Evolutionary conservation across 1,284 basidiomycete species (phyloP).

Genomic region (Rhodotorula glutinis): DNA sequence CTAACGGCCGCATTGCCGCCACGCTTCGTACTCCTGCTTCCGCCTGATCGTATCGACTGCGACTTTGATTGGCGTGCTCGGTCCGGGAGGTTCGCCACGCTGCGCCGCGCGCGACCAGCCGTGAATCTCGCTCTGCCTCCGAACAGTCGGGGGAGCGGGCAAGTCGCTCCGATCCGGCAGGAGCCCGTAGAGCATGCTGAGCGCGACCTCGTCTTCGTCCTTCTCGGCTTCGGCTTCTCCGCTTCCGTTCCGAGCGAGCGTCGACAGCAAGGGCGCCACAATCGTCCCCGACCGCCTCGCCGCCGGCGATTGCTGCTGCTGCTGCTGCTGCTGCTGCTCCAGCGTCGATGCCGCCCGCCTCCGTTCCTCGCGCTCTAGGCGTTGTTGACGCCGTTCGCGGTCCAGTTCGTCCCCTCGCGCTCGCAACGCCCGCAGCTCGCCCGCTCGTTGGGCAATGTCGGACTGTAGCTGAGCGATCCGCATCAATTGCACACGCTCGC

Average conservation of each 20-base stretch:
- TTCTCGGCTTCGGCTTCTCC: background rate
- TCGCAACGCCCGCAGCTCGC: slow-evolving; percentile 10
- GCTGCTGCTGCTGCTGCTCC: no score
- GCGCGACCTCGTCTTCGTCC: background rate
- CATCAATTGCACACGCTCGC: slow-evolving; percentile 22
- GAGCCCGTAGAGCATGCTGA: background rate
- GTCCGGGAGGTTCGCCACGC: background rate
- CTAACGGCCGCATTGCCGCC: background rate
- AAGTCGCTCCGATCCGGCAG: no score
- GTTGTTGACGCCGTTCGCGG: slow-evolving; percentile 2
- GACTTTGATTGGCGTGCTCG: background rate
- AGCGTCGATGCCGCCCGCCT: background rate
- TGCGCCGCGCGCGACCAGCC: background rate
- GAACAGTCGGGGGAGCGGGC: background rate
- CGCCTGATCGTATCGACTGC: background rate
- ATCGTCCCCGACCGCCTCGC: background rate
- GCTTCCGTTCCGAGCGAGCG: background rate
- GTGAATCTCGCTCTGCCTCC: background rate
- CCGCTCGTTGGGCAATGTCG: slow-evolving; percentile 13
- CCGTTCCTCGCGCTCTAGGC: background rate
- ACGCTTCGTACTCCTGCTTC: background rate
- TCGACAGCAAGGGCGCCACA: no score
- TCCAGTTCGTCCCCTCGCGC: slow-evolving; percentile 4
- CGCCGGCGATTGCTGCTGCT: no score
- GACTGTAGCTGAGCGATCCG: slow-evolving; percentile 22